A percentile compares a stretch with the other conserved stretches of the same genome.
These are phyloP conservation scores for Naematelia encephala DNA, from an alignment of 768 basidiomycete genomes.

Conservation along the genomic window DNA sequence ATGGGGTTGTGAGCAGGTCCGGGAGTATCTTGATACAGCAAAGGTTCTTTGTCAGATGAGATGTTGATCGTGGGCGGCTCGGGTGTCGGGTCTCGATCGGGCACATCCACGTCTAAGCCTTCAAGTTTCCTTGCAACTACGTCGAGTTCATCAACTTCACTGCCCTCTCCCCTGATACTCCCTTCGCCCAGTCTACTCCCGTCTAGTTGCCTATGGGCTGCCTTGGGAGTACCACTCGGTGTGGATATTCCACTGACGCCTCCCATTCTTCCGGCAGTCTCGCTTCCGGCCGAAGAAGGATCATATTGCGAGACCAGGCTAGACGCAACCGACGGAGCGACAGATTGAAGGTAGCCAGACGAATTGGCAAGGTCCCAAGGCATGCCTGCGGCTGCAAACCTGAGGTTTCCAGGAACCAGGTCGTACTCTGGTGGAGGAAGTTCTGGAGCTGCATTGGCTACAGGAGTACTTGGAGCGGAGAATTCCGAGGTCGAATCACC, in stretches of 20 bases:
- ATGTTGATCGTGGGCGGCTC: constrained; percentile 14
- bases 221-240: constrained; percentile 38
- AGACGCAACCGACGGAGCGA: constrained; percentile 1
- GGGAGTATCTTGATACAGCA: not conserved
- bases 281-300: constrained; percentile 20
- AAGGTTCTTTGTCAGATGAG: not conserved
- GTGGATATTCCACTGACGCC: constrained; percentile 42
- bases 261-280: constrained; percentile 27
- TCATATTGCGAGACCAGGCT: constrained; percentile 17
- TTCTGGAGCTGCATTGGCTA: constrained; percentile 14
- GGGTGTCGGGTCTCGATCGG: constrained; percentile 17
- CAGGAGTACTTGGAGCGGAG: constrained; percentile 33
- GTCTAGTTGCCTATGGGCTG: constrained; percentile 28
- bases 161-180: constrained; percentile 24
- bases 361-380: constrained; percentile 3
- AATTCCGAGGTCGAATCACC: constrained; percentile 27
- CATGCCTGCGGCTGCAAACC: constrained; percentile 18
- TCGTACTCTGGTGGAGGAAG: constrained; percentile 30
- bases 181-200: constrained; percentile 17
- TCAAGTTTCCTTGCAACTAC: constrained; percentile 8
- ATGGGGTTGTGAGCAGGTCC: not conserved
- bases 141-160: constrained; percentile 1
- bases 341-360: not conserved
- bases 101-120: constrained; percentile 10
- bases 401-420: constrained; percentile 30